These are phyloP conservation scores for Yamadazyma sp. DNA, from an alignment of 1,139 yeast genomes.

Conservation along the genomic window DNA sequence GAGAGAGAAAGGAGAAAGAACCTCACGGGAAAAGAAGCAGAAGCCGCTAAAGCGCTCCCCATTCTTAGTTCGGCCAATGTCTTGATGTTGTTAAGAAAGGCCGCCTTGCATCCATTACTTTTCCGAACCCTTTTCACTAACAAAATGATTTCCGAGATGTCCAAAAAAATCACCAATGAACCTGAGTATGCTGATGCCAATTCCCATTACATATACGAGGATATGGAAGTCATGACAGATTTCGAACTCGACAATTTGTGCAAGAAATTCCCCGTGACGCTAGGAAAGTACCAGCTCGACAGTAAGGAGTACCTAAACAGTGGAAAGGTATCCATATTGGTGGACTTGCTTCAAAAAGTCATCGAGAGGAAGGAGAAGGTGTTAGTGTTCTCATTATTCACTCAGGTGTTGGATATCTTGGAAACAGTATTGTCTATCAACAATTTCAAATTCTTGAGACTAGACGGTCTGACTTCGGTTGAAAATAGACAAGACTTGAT, in stretches of 20 bases:
- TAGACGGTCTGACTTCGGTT: constrained; percentile 93
- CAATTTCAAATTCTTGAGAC: constrained; percentile 71
- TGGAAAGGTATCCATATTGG: constrained; percentile 69
- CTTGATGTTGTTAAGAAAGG: constrained; percentile 71
- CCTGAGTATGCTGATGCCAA: constrained; percentile 79
- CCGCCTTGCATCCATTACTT: constrained; percentile 71
- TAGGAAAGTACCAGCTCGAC: constrained; percentile 54
- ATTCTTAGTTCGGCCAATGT: constrained; percentile 50
- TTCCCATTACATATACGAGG: constrained; percentile 73
- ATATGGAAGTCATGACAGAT: constrained; percentile 96
- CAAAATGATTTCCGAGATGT: constrained; percentile 58
- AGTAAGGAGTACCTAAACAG: constrained; percentile 65
- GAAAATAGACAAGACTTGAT: constrained; percentile 91
- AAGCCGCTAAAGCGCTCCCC: constrained; percentile 33
- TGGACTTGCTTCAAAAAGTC: constrained; percentile 58
- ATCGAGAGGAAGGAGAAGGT: constrained; percentile 74
- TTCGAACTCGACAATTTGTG: constrained; percentile 80
- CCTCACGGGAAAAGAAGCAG: constrained; percentile 39
- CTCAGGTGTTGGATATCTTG: constrained; percentile 85
- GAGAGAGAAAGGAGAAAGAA: constrained; percentile 52
- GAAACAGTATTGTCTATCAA: constrained; percentile 71
- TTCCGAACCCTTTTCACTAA: constrained; percentile 65
- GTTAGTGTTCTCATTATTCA: constrained; percentile 84
- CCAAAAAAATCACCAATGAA: constrained; percentile 75
- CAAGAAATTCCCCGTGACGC: constrained; percentile 64